Evolutionary conservation across 1,284 basidiomycete genomes (phyloP).

Genomic region (Hypsizygus ulmarius): DNA sequence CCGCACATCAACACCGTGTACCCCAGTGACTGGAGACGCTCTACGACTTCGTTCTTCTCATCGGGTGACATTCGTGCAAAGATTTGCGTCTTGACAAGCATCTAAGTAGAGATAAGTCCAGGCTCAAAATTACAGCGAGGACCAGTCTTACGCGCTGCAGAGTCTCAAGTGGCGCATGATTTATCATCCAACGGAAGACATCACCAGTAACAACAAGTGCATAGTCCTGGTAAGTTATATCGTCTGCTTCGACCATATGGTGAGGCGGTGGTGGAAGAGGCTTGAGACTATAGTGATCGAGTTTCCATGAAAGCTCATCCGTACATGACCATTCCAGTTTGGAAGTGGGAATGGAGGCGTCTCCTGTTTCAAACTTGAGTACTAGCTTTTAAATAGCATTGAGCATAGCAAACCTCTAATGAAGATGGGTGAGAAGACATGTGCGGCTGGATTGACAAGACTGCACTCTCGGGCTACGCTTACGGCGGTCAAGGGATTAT

Average conservation of each 20-base stretch:
- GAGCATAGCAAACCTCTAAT: constrained; percentile 52
- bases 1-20: constrained; percentile 99
- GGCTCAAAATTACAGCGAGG: constrained; percentile 9
- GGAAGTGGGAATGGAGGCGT: constrained; percentile 58
- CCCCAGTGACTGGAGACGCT: constrained; percentile 88
- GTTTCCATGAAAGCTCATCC: constrained; percentile 83
- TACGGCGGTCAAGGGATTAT: constrained; percentile 95
- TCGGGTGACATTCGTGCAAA: constrained; percentile 99
- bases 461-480: constrained; percentile 96
- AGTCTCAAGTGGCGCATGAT: constrained; percentile 91
- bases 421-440: constrained; percentile 91
- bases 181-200: constrained; percentile 98
- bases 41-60: constrained; percentile 98
- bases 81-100: constrained; percentile 98
- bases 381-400: background rate
- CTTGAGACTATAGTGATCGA: constrained; percentile 88
- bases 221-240: constrained; percentile 83
- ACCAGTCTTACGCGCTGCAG: constrained; percentile 72
- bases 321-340: constrained; percentile 90
- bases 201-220: constrained; percentile 95
- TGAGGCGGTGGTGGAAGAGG: constrained; percentile 68
- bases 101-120: constrained; percentile 45
- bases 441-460: constrained; percentile 84
- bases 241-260: constrained; percentile 64
- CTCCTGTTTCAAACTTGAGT: constrained; percentile 43